Conservation (phyloP, 2,329 filamentous ascomycete genomes). For the Aspergillus calidoustus region DNA sequence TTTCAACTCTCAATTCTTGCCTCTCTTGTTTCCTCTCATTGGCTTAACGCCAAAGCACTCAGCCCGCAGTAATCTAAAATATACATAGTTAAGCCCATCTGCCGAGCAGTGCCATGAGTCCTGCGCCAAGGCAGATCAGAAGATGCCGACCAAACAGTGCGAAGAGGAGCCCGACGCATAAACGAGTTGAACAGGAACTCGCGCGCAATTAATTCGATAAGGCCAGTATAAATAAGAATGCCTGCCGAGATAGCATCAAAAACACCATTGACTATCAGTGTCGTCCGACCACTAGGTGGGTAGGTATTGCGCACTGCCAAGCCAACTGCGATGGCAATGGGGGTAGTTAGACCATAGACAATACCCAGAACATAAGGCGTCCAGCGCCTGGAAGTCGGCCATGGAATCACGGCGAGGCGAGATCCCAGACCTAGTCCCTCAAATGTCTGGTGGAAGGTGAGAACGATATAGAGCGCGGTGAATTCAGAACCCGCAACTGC, state of each 20-base stretch:
- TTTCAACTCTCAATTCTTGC: neutral
- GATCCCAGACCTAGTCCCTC: slow-evolving; percentile 89
- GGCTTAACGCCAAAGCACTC: slow-evolving; percentile 1
- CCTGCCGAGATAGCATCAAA: slow-evolving; percentile 89
- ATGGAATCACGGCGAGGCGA: slow-evolving; percentile 77
- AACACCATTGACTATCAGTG: slow-evolving; percentile 79
- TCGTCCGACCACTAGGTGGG: slow-evolving; percentile 62
- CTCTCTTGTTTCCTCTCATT: slow-evolving; percentile 5
- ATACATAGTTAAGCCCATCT: slow-evolving; percentile 72
- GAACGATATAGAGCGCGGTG: slow-evolving; percentile 64
- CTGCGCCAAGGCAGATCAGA: slow-evolving; percentile 74
- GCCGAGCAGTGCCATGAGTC: slow-evolving; percentile 78
- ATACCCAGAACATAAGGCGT: slow-evolving; percentile 76
- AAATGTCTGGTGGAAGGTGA: slow-evolving; percentile 89
- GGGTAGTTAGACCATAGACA: slow-evolving; percentile 78
- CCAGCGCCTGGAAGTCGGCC: slow-evolving; percentile 71
- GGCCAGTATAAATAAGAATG: slow-evolving; percentile 88
- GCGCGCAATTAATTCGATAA: slow-evolving; percentile 92
- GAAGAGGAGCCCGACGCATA: slow-evolving; percentile 76
- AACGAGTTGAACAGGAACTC: slow-evolving; percentile 94
- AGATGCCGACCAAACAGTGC: slow-evolving; percentile 60
- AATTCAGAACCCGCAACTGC: too few species aligned
- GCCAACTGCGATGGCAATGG: slow-evolving; percentile 82
- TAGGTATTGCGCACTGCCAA: slow-evolving; percentile 73
- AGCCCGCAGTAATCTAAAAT: neutral